Conservation (phyloP, 768 basidiomycete genomes). For the Macrolepiota albuminosa region DNA sequence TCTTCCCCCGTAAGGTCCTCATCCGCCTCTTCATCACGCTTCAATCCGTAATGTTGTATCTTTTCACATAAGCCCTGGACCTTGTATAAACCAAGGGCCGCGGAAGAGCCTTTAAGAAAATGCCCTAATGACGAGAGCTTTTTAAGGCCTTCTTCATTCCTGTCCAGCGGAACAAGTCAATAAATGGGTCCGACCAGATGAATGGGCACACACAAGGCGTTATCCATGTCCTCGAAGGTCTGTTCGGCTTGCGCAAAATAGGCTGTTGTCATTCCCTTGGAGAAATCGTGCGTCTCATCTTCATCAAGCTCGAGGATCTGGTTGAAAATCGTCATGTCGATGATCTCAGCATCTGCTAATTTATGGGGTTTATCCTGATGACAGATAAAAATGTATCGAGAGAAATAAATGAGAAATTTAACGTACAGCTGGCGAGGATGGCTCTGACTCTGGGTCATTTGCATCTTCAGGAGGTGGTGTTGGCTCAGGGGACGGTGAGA, state of each 20-base stretch:
- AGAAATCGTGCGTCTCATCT: slow-evolving; percentile 64
- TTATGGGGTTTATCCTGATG: slow-evolving; percentile 1
- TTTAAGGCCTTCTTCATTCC: slow-evolving; percentile 52
- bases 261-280: slow-evolving; percentile 67
- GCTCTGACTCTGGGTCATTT: not conserved
- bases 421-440: slow-evolving; percentile 7
- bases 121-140: slow-evolving; percentile 78
- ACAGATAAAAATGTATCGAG: slow-evolving; percentile 2
- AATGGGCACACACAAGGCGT: slow-evolving; percentile 59
- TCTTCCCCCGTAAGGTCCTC: slow-evolving; percentile 39
- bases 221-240: slow-evolving; percentile 78
- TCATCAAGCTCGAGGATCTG: slow-evolving; percentile 95
- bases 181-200: not conserved
- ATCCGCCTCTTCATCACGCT: slow-evolving; percentile 50
- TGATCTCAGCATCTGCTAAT: slow-evolving; percentile 25
- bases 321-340: slow-evolving; percentile 76
- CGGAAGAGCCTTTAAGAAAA: slow-evolving; percentile 96
- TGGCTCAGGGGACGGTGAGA: slow-evolving; percentile 1
- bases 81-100: slow-evolving; percentile 78
- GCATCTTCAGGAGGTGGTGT: not conserved
- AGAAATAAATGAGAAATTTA: not conserved
- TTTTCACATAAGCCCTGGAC: slow-evolving; percentile 85
- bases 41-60: slow-evolving; percentile 84
- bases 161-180: slow-evolving; percentile 22
- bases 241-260: slow-evolving; percentile 77